Evolutionary conservation across 257 asterid species (phyloP).

Genomic region (Salvia miltiorrhiza): DNA sequence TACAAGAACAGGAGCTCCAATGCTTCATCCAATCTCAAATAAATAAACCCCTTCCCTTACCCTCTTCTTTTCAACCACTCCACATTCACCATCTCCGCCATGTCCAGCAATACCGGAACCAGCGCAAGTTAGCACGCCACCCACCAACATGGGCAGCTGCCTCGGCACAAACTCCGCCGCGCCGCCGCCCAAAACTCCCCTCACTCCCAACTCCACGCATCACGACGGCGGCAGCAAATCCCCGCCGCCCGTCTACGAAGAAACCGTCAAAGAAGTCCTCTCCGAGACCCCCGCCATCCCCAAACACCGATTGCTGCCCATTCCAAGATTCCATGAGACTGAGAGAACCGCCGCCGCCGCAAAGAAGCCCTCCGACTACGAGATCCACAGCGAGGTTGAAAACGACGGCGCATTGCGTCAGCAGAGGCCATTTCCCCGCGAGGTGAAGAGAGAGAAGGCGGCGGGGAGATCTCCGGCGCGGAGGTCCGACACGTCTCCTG

Average conservation of each 20-base stretch:
- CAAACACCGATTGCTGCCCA: not conserved
- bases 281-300: constrained; percentile 50
- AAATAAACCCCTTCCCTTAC: not conserved
- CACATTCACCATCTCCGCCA: not conserved
- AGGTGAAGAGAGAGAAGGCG: constrained; percentile 20
- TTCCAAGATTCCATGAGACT: not conserved
- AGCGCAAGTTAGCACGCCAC: not conserved
- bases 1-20: not conserved
- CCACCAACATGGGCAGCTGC: constrained; percentile 77
- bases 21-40: constrained; percentile 27
- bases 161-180: constrained; percentile 27
- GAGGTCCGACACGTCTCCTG: constrained; percentile 47
- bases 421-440: constrained; percentile 35
- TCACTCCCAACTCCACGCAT: not conserved
- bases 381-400: too few relatives aligned
- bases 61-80: not conserved
- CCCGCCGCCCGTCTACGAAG: constrained; percentile 59
- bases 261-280: constrained; percentile 65
- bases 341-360: constrained; percentile 30
- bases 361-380: too few relatives aligned
- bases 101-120: not conserved
- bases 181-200: constrained; percentile 1
- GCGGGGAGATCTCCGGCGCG: constrained; percentile 49
- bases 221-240: constrained; percentile 31
- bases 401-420: constrained; percentile 18